These are phyloP conservation scores for Geotrichum citri-aurantii DNA, from an alignment of 1,139 yeast genomes.

Conservation along the genomic window DNA sequence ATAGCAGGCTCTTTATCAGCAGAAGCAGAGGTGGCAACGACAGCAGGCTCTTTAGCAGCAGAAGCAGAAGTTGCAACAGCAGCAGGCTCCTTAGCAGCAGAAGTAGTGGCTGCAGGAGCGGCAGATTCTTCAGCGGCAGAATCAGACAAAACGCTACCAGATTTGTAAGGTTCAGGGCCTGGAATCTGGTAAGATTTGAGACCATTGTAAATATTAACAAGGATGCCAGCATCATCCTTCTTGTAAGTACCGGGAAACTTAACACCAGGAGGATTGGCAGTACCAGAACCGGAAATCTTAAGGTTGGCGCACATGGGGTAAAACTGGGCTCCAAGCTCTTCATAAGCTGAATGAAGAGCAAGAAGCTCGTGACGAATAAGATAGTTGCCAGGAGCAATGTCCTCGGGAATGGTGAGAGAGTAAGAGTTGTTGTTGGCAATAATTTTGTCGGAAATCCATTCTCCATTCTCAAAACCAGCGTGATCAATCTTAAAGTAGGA, in stretches of 20 bases:
- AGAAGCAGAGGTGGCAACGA: background rate
- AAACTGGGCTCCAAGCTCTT: constrained; percentile 16
- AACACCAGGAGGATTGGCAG: constrained; percentile 18
- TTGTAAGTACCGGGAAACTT: constrained; percentile 19
- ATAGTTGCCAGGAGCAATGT: constrained; percentile 17
- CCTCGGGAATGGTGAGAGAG: constrained; percentile 17
- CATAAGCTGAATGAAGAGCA: constrained; percentile 12
- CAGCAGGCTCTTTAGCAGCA: background rate
- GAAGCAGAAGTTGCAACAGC: background rate
- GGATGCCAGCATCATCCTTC: constrained; percentile 18
- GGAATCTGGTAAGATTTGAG: constrained; percentile 15
- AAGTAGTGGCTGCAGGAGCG: no score
- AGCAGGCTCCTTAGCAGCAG: background rate
- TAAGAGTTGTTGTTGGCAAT: constrained; percentile 17
- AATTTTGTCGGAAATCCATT: constrained; percentile 15
- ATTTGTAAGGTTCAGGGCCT: constrained; percentile 15
- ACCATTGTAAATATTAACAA: constrained; percentile 15
- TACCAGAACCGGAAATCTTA: constrained; percentile 18
- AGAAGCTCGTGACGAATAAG: constrained; percentile 18
- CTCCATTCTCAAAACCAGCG: constrained; percentile 10
- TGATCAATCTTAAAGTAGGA: constrained; percentile 19
- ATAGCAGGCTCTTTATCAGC: background rate
- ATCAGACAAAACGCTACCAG: constrained; percentile 8
- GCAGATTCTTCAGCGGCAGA: background rate
- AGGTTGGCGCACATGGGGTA: constrained; percentile 18